Conservation (phyloP, 306 rosid genomes). For the Vigna reflexopilosa region DNA sequence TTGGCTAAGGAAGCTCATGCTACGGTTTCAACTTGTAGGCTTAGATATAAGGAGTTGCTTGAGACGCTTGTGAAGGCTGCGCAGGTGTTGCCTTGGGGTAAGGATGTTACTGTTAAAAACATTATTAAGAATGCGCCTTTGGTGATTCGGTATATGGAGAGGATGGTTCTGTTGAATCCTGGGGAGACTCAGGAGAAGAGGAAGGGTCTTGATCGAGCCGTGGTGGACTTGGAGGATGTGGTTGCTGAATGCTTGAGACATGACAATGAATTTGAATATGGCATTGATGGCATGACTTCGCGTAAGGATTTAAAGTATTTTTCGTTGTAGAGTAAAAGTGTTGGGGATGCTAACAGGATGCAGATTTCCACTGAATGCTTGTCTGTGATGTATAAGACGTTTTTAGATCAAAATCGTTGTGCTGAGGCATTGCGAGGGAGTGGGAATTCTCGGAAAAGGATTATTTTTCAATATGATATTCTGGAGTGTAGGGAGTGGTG, state of each 20-base stretch:
- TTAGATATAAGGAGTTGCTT: constrained; percentile 6
- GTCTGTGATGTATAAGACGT: not conserved
- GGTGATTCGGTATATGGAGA: constrained; percentile 24
- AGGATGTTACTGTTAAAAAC: constrained; percentile 5
- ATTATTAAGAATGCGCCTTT: constrained; percentile 11
- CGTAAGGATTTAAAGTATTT: constrained; percentile 1
- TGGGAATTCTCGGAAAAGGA: not conserved
- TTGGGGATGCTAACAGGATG: not conserved
- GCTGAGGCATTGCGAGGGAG: too few species aligned
- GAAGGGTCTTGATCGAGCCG: too few species aligned
- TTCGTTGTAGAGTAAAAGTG: not conserved
- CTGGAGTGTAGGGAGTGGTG: constrained; percentile 22
- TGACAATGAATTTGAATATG: not conserved
- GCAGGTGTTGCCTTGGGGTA: constrained; percentile 19
- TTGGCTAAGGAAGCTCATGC: constrained; percentile 20
- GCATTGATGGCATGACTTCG: not conserved
- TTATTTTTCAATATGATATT: not conserved
- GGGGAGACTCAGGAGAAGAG: not conserved
- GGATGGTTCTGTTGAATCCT: not conserved
- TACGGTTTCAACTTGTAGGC: not conserved
- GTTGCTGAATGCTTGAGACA: too few species aligned
- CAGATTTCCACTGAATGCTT: not conserved
- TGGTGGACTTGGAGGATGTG: too few species aligned
- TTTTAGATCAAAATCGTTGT: not conserved
- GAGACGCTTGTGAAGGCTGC: constrained; percentile 29